Evolutionary conservation across 1,284 basidiomycete species (phyloP).

Genomic region (Malassezia equina): DNA sequence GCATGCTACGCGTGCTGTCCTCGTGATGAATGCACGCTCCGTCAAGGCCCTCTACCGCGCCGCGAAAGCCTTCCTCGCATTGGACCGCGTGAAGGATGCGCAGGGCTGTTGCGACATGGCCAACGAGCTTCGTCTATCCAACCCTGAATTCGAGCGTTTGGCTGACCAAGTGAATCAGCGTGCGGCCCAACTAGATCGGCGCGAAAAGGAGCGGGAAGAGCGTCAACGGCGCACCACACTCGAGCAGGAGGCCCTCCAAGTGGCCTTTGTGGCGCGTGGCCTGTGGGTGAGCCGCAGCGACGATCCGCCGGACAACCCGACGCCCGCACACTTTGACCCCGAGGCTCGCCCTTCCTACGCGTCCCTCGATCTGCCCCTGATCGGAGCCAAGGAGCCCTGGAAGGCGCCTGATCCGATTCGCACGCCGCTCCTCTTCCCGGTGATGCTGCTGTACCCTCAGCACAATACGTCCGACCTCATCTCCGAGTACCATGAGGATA

Average conservation of each 20-base stretch:
- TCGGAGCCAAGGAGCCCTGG: conserved; percentile 18
- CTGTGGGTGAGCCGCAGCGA: conserved; percentile 32
- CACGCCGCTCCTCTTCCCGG: conserved; percentile 69
- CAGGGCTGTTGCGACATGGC: conserved; percentile 29
- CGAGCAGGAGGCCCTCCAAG: conserved; percentile 52
- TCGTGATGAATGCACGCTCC: conserved; percentile 51
- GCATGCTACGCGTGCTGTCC: conserved; percentile 66
- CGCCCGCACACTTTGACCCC: conserved; percentile 52
- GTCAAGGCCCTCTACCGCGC: conserved; percentile 43
- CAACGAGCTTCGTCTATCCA: conserved; percentile 15
- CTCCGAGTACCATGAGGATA: conserved; percentile 71
- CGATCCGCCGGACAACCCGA: conserved; percentile 55
- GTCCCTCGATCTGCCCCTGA: conserved; percentile 24
- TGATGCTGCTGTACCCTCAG: conserved; percentile 86
- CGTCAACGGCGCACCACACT: conserved; percentile 53
- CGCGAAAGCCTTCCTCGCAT: conserved; percentile 27
- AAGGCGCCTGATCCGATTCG: conserved; percentile 34
- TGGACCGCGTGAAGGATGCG: conserved; percentile 30
- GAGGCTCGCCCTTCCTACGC: conserved; percentile 38
- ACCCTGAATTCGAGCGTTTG: conserved; percentile 25
- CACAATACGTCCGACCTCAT: conserved; percentile 79
- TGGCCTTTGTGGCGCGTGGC: conserved; percentile 57
- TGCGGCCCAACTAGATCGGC: conserved; percentile 51
- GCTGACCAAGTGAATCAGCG: conserved; percentile 21
- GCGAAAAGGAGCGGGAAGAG: conserved; percentile 53